Percentiles rank a stretch among this genome's conserved stretches.
phyloP scores from a whole-genome alignment of 164 flowering plant genomes.

The Aristolochia fimbriata region DNA sequence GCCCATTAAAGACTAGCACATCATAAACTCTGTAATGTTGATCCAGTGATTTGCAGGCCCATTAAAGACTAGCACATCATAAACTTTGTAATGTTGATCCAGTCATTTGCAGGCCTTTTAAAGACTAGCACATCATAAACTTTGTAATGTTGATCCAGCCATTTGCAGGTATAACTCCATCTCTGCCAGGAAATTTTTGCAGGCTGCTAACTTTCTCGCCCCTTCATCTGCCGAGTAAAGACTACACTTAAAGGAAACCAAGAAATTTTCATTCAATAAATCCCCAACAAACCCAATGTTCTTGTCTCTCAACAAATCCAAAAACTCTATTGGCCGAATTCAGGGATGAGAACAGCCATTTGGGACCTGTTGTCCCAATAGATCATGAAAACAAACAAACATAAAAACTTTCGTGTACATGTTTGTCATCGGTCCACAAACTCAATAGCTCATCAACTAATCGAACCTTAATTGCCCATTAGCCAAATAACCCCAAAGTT shows the following conservation, averaged over 20 bases:
- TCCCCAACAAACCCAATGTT: constrained; percentile 87
- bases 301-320: constrained; percentile 53
- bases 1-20: constrained; percentile 91
- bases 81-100: constrained; percentile 63
- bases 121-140: constrained; percentile 68
- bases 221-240: constrained; percentile 52
- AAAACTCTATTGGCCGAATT: constrained; percentile 49
- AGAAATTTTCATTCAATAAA: constrained; percentile 84
- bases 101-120: constrained; percentile 87
- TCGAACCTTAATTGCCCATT: too few species aligned
- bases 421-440: too few species aligned
- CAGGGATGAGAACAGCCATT: constrained; percentile 30
- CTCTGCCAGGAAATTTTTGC: constrained; percentile 28
- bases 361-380: too few species aligned
- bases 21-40: constrained; percentile 62
- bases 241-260: constrained; percentile 61
- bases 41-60: too few species aligned
- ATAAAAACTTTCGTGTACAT: too few species aligned
- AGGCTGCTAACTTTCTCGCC: constrained; percentile 82
- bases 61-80: constrained; percentile 83
- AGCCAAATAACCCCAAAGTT: too few species aligned
- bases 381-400: too few species aligned
- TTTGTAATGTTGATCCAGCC: constrained; percentile 66
- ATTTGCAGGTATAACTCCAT: constrained; percentile 62
- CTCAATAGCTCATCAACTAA: too few species aligned